These are phyloP conservation scores for Aspergillus bridgeri DNA, from an alignment of 495 filamentous ascomycete genomes.

Conservation along the genomic window DNA sequence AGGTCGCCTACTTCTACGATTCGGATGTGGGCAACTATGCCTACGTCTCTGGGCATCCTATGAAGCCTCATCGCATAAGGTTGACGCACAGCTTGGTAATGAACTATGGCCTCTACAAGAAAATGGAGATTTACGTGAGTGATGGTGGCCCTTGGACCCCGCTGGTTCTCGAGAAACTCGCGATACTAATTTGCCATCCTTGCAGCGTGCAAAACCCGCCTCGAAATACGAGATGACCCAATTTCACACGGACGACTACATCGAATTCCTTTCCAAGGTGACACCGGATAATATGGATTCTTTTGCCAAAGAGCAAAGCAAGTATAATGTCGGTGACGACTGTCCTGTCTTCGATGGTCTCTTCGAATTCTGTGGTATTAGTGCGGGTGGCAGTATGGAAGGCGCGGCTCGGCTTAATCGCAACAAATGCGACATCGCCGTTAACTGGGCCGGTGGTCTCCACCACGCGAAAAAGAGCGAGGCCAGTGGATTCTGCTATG, in stretches of 20 bases:
- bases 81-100: slow-evolving; percentile 97
- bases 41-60: slow-evolving; percentile 96
- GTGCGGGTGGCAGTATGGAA: slow-evolving; percentile 96
- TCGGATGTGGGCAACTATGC: slow-evolving; percentile 97
- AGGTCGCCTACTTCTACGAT: slow-evolving; percentile 96
- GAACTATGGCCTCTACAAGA: slow-evolving; percentile 98
- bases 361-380: slow-evolving; percentile 97
- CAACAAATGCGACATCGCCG: slow-evolving; percentile 92
- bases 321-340: slow-evolving; percentile 97
- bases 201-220: slow-evolving; percentile 91
- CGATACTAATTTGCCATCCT: slow-evolving; percentile 24
- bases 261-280: slow-evolving; percentile 94
- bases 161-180: neutral
- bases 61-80: slow-evolving; percentile 98
- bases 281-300: slow-evolving; percentile 98
- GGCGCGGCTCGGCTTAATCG: slow-evolving; percentile 89
- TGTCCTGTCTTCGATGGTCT: slow-evolving; percentile 97
- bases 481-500: slow-evolving; percentile 96
- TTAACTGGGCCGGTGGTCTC: slow-evolving; percentile 96
- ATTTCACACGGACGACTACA: slow-evolving; percentile 99
- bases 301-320: slow-evolving; percentile 86
- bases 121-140: slow-evolving; percentile 97
- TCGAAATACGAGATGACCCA: slow-evolving; percentile 98
- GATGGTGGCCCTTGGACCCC: neutral
- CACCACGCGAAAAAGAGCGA: slow-evolving; percentile 98